Conservation (phyloP, 345 rosid species). For the rapeseed (Brassica napus) region DNA sequence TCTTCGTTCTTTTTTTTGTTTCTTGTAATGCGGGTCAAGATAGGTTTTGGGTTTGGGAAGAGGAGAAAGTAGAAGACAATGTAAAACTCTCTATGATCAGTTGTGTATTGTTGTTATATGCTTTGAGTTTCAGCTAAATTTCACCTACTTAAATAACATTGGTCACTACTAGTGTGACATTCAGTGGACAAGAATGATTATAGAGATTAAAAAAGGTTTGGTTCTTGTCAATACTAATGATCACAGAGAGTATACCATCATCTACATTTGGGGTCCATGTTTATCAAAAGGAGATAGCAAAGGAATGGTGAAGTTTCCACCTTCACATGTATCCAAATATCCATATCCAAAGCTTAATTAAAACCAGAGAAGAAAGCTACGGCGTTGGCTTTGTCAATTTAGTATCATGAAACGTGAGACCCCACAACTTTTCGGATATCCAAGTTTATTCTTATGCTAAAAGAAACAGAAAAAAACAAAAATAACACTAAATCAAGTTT, state of each 20-base stretch:
- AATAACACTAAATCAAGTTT: too few species aligned
- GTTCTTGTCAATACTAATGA: not conserved
- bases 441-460: slow-evolving; percentile 1
- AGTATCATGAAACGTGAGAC: not conserved
- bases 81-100: slow-evolving; percentile 21
- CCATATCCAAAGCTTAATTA: slow-evolving; percentile 6
- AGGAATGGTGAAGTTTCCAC: slow-evolving; percentile 26
- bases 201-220: not conserved
- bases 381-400: not conserved
- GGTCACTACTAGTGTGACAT: not conserved
- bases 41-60: slow-evolving; percentile 39
- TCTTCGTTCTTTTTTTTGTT: slow-evolving; percentile 13
- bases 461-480: not conserved
- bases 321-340: slow-evolving; percentile 26
- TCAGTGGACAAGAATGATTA: not conserved
- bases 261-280: slow-evolving; percentile 1
- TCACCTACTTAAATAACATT: not conserved
- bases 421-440: slow-evolving; percentile 9
- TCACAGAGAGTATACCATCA: slow-evolving; percentile 1
- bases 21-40: slow-evolving; percentile 30
- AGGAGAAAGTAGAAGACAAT: slow-evolving; percentile 29
- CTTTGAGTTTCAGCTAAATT: slow-evolving; percentile 19
- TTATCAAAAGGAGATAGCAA: not conserved
- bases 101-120: slow-evolving; percentile 21
- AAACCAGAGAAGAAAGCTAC: not conserved